Percentiles rank a stretch among this genome's conserved stretches.
phyloP scores from a whole-genome alignment of 352 stramenopile species.

The Saprolegnia parasitica region DNA sequence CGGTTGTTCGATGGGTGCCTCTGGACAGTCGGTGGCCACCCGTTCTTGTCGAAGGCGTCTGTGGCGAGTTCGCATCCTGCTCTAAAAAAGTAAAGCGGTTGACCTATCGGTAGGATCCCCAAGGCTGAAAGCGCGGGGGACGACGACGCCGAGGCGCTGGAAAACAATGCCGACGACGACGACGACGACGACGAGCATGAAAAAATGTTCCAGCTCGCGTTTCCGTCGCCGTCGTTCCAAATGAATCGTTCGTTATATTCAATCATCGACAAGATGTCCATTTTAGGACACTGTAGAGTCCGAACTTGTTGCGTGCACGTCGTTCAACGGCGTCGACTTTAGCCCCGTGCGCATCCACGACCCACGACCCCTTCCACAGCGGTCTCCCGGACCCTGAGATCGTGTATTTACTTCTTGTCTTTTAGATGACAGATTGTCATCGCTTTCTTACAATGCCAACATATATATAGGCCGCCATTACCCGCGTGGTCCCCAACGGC shows the following conservation, averaged over 20 bases:
- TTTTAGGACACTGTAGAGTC: not conserved
- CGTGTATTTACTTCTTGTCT: too few relatives aligned
- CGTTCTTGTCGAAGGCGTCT: not conserved
- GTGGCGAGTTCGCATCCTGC: not conserved
- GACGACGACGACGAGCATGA: not conserved
- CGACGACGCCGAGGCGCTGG: not conserved
- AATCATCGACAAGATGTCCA: not conserved
- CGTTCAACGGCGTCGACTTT: constrained; percentile 54
- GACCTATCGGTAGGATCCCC: not conserved
- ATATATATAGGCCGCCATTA: constrained; percentile 30
- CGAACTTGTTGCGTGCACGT: constrained; percentile 38
- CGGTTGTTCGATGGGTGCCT: constrained; percentile 41
- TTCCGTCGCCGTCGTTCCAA: not conserved
- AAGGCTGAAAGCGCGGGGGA: not conserved
- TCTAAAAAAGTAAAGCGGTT: too few relatives aligned
- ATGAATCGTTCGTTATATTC: not conserved
- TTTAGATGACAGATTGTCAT: not conserved
- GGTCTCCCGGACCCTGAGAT: constrained; percentile 29
- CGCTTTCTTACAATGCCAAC: not conserved
- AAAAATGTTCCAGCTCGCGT: not conserved
- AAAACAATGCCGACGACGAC: not conserved
- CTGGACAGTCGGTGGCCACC: not conserved
- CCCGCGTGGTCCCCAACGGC: constrained; percentile 48
- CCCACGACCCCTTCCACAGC: constrained; percentile 10
- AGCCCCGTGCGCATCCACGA: constrained; percentile 34